Base-by-base conservation (phyloP, 257 asterid species). In the Solanum microdontum region DNA sequence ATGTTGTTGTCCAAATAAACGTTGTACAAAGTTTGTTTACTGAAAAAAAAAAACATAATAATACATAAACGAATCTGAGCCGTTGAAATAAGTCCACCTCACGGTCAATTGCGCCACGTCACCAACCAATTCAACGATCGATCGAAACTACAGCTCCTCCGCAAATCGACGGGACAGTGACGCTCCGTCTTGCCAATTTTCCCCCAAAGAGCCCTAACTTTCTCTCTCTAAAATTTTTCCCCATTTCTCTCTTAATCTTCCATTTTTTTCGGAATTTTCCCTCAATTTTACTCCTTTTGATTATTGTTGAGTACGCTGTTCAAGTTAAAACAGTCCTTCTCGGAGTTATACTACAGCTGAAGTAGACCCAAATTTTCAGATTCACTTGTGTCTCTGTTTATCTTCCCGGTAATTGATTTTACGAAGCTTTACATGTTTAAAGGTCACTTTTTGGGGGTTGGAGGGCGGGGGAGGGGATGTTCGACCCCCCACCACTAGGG, bases 91-190 rank as follows among this genome's bases (percentile, higher is more conserved):
- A 64, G 90, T 88, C 92, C 91, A 92, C 93, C 91, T 83, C 76
- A 87, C 88, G 37, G 48, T 74, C 51, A 86, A 23, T 87, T 79
- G 36, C 79, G 86, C 87, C 94, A 88, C 92, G 89, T 93, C 92
- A 90, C 86, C 94, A 89, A 87, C 92, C 90, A 86, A 84, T 86
- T 89, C 86, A 88, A 87, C 90, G 91, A 94, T 94, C 91, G 91
- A 92, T 90, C 87, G 93, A 92, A 91, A 88, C 90, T 92, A 88
- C 93, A 93, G 1, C 92, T 91, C 92, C 89, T 80, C 88, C 84
- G 90, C 90, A 93, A 91, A 90, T 60, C 69, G 69, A 86, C 88
- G 86, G 84, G 92, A 91, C 74, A 91, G 85, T 87, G 89, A 88
- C 90, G 8, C 88, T 40, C 89, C 87, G 93, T 89, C 90, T 89